phyloP scores from a whole-genome alignment of 306 rosid genomes.

The Quercus bicolor region DNA sequence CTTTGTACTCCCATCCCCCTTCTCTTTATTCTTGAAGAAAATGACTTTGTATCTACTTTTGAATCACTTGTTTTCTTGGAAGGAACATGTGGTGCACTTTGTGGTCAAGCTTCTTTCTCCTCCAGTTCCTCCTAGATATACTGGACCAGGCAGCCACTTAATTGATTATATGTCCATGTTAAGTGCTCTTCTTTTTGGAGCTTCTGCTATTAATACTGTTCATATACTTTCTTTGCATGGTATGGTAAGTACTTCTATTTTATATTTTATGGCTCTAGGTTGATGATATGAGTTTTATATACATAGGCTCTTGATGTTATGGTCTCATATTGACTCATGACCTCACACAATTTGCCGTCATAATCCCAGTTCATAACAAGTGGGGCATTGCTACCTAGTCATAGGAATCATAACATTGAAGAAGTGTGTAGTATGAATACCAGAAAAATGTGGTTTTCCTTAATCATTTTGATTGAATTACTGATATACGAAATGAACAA shows the following conservation, averaged over 20 bases:
- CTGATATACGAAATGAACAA: not conserved
- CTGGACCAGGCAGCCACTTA: constrained; percentile 51
- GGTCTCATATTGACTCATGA: not conserved
- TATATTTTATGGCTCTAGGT: not conserved
- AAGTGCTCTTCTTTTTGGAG: constrained; percentile 56
- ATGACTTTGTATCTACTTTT: not conserved
- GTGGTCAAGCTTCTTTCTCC: constrained; percentile 67
- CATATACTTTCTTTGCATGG: constrained; percentile 78
- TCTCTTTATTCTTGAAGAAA: constrained; percentile 17
- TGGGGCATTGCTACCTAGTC: not conserved
- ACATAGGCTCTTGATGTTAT: constrained; percentile 10
- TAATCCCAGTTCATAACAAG: not conserved
- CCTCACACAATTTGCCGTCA: not conserved
- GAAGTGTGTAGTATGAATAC: not conserved
- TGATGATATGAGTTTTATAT: not conserved
- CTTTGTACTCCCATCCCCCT: constrained; percentile 2
- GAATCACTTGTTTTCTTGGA: constrained; percentile 20
- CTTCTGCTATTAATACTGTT: constrained; percentile 55
- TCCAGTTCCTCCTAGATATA: constrained; percentile 41
- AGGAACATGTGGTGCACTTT: constrained; percentile 73
- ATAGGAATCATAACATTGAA: not conserved
- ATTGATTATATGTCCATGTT: constrained; percentile 56
- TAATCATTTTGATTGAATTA: not conserved
- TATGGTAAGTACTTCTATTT: constrained; percentile 44
- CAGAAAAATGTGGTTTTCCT: not conserved